Conservation (phyloP, 2,329 filamentous ascomycete species). For the Fusarium xylarioides region DNA sequence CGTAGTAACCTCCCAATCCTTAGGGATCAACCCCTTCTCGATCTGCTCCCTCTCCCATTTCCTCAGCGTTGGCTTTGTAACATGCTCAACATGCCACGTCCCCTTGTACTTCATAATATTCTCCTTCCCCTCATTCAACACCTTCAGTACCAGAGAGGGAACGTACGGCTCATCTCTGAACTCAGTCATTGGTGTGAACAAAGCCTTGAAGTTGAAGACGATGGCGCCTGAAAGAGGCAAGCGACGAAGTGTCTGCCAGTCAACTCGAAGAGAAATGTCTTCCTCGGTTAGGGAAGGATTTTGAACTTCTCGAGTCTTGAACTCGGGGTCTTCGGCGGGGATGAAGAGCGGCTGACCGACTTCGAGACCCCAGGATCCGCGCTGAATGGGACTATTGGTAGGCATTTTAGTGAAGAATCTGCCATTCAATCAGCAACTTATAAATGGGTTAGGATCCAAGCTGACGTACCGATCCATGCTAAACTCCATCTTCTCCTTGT, state of each 20-base stretch:
- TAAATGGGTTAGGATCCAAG: accelerated
- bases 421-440: neutral
- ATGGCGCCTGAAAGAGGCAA: constrained; percentile 79
- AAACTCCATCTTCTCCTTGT: constrained; percentile 86
- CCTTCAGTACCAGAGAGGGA: constrained; percentile 72
- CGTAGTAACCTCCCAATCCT: constrained; percentile 73
- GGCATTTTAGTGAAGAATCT: constrained; percentile 86
- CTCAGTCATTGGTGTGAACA: constrained; percentile 79
- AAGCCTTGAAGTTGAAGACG: constrained; percentile 88
- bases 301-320: constrained; percentile 67
- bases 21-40: constrained; percentile 65
- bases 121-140: constrained; percentile 69
- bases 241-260: constrained; percentile 87
- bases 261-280: constrained; percentile 76
- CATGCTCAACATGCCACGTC: constrained; percentile 82
- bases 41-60: constrained; percentile 73
- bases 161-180: constrained; percentile 78
- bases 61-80: constrained; percentile 71
- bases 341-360: constrained; percentile 79
- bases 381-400: constrained; percentile 78
- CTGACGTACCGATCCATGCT: constrained; percentile 79
- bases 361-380: constrained; percentile 86
- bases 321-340: constrained; percentile 73
- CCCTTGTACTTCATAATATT: constrained; percentile 81
- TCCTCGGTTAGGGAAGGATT: constrained; percentile 63